Base-by-base conservation (phyloP, 768 basidiomycete genomes). In the Calocybe indica region DNA sequence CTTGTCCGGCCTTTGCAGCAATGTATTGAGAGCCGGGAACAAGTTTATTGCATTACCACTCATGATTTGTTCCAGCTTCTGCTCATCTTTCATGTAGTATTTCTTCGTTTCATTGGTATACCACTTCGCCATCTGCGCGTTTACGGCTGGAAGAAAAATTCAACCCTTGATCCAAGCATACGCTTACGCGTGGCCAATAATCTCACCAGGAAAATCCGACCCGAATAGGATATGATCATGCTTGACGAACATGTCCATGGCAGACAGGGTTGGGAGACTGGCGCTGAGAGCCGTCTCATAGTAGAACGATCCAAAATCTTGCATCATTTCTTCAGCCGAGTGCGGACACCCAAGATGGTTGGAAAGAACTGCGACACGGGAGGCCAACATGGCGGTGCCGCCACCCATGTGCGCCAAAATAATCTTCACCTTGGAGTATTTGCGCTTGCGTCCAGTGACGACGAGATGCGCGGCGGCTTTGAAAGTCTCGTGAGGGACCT, bases 401-500 rank as follows among this genome's bases (percentile, higher is more conserved):
- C 87, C 87, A n/a, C 88, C 87, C 8, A 87, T 66, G 58, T 88
- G 88, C 13, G 87, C 77, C 7, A 90, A 76, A 33, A 90, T 75
- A 51, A 88, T 78, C 47, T 76, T 81, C 53, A 79, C 69, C 46
- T 78, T 64, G 14, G 72, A 62, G 55, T 77, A 86, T 50, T 71
- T 76, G 37, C 84, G 80, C 61, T 83, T 86, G 57, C 70, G 65
- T 40, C 84, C 83, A 0, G 83, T 76, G 15, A 88, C 80, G 40
- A 89, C 85, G 41, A 90, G 74, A 58, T 87, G 83, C 3, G 85
- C 80, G 32, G 85, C 85, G 1, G 85, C 88, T 66, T 88, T 88
- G 71, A 80, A 88, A 0, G 87, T 90, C 63, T 89, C 87, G 58
- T 87, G 83, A 6, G 86, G 87, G 0, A 86, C 85, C 86, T 88